Percentiles rank a stretch among this genome's conserved stretches.
phyloP scores from a whole-genome alignment of 108 stramenopile genomes.

The Conticribra guillardii region DNA sequence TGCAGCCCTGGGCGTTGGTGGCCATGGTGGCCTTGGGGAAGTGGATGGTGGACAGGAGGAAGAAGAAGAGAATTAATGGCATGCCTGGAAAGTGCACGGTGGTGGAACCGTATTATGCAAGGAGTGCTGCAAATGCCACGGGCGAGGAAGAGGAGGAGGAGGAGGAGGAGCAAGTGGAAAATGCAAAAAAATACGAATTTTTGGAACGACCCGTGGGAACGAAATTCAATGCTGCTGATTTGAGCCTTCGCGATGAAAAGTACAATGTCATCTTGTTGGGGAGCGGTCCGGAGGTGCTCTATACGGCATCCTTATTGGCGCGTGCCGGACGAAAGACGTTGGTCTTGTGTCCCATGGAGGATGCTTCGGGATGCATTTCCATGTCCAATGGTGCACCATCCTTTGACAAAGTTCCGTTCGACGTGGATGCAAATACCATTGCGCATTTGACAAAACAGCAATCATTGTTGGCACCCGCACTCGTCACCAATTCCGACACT shows the following conservation, averaged over 20 bases:
- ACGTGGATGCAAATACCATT: conserved; percentile 61
- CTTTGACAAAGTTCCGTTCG: conserved; percentile 69
- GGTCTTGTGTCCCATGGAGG: conserved; percentile 61
- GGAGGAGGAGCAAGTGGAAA: conserved; percentile 17
- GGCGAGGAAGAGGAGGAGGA: not conserved
- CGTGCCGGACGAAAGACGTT: conserved; percentile 79
- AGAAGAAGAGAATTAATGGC: conserved; percentile 45
- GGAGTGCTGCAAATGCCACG: not conserved
- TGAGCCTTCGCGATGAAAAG: conserved; percentile 44
- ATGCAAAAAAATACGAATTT: conserved; percentile 47
- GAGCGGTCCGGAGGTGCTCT: conserved; percentile 72
- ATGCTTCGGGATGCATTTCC: conserved; percentile 80
- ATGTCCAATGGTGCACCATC: conserved; percentile 8
- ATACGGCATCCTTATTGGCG: conserved; percentile 75
- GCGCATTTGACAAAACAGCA: conserved; percentile 64
- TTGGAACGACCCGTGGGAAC: conserved; percentile 69
- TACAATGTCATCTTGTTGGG: conserved; percentile 87
- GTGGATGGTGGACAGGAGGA: conserved; percentile 54
- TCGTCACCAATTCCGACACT: conserved; percentile 66
- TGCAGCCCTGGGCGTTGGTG: conserved; percentile 91
- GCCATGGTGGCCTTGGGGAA: conserved; percentile 61
- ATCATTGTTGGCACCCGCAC: conserved; percentile 75
- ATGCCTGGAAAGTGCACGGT: conserved; percentile 21
- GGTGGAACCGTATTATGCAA: conserved; percentile 40
- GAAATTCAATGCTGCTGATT: conserved; percentile 53